These are phyloP conservation scores for Botrytis aclada DNA, from an alignment of 2,329 filamentous ascomycete genomes.

Conservation along the genomic window DNA sequence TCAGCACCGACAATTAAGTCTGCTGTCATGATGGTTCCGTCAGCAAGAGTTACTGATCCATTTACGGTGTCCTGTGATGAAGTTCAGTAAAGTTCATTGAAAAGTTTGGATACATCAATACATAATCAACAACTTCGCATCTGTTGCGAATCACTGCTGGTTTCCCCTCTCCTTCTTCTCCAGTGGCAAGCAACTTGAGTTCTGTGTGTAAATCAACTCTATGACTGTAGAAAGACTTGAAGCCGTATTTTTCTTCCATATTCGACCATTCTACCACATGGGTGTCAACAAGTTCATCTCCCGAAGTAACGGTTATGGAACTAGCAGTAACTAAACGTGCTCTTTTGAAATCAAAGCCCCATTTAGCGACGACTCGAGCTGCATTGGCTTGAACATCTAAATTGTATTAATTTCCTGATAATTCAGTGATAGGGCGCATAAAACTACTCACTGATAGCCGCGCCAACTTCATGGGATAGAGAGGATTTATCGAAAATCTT, in stretches of 20 bases:
- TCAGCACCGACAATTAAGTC: conserved; percentile 56
- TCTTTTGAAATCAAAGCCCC: conserved; percentile 44
- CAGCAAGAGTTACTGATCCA: conserved; percentile 45
- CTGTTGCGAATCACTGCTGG: conserved; percentile 41
- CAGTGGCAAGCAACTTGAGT: conserved; percentile 48
- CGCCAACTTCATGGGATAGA: conserved; percentile 55
- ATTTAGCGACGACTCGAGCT: conserved; percentile 51
- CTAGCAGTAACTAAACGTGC: conserved; percentile 39
- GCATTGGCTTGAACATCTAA: conserved; percentile 55
- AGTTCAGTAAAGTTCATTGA: not conserved
- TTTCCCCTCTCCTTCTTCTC: conserved; percentile 39
- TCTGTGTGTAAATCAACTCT: conserved; percentile 52
- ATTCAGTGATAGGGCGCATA: not conserved
- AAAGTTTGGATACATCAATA: not conserved
- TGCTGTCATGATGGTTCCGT: conserved; percentile 44
- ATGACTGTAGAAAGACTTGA: conserved; percentile 53
- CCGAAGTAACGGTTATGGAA: conserved; percentile 40
- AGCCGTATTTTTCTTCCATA: conserved; percentile 25
- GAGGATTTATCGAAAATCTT: conserved; percentile 54
- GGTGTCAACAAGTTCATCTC: conserved; percentile 22
- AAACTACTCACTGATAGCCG: conserved; percentile 47
- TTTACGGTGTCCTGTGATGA: conserved; percentile 19
- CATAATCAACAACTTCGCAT: conserved; percentile 41
- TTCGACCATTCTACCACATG: conserved; percentile 22
- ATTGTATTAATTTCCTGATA: not conserved